A percentile compares a stretch with the other conserved stretches of the same genome.
Evolutionary conservation across 1,139 yeast genomes (phyloP).

Genomic region (Taphrina communis): DNA sequence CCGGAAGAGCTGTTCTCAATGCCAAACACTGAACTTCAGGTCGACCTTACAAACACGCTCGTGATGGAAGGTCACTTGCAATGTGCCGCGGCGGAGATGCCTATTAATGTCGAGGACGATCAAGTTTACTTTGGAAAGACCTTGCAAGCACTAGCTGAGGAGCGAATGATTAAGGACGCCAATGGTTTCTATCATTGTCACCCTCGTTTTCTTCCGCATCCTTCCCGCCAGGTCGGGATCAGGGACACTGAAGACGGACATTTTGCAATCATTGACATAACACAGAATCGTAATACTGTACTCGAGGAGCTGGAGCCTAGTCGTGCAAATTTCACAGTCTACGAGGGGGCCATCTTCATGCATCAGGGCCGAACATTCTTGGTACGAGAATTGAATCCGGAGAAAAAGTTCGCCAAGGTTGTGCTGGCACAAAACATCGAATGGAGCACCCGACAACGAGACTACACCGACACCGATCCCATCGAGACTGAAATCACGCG

Average conservation of each 20-base stretch:
- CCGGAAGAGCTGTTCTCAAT: conserved; percentile 67
- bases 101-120: conserved; percentile 64
- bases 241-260: conserved; percentile 75
- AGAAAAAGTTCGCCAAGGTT: conserved; percentile 78
- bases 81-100: conserved; percentile 90
- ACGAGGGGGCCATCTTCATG: conserved; percentile 92
- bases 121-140: conserved; percentile 58
- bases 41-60: conserved; percentile 62
- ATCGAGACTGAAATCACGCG: conserved; percentile 65
- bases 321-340: conserved; percentile 84
- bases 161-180: conserved; percentile 51
- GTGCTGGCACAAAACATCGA: conserved; percentile 80
- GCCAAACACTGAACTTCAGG: conserved; percentile 54
- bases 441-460: conserved; percentile 91
- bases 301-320: conserved; percentile 92
- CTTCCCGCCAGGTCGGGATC: conserved; percentile 72
- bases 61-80: conserved; percentile 83
- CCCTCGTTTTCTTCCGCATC: conserved; percentile 77
- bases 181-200: conserved; percentile 64
- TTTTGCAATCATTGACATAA: conserved; percentile 86
- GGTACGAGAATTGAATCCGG: conserved; percentile 80
- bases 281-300: conserved; percentile 72
- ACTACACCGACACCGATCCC: conserved; percentile 92
- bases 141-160: conserved; percentile 38
- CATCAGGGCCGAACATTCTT: conserved; percentile 92